Conservation (phyloP, 202 grass and related monocot genomes). For the Schoenoplectus triqueter region DNA sequence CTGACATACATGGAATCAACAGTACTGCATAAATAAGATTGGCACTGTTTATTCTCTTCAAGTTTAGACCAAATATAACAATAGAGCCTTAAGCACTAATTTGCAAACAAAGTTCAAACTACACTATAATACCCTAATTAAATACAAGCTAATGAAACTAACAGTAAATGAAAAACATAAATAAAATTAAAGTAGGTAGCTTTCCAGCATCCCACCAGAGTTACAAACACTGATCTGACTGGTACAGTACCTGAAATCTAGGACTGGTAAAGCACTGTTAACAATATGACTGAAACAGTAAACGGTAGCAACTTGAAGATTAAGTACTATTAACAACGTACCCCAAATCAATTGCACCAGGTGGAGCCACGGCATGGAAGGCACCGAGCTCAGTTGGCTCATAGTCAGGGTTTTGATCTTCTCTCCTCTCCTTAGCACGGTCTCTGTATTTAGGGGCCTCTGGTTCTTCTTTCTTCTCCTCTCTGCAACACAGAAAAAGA, state of each 20-base stretch:
- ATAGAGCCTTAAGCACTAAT: constrained; percentile 19
- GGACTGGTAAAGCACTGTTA: not conserved
- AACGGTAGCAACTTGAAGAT: not conserved
- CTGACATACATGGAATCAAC: not conserved
- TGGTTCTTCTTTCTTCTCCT: constrained; percentile 93
- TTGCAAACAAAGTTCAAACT: constrained; percentile 3
- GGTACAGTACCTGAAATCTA: not conserved
- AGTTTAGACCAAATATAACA: constrained; percentile 14
- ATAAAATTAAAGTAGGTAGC: not conserved
- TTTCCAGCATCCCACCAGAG: not conserved
- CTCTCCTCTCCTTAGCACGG: constrained; percentile 95
- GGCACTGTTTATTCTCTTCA: not conserved
- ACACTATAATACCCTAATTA: constrained; percentile 12
- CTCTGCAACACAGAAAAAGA: constrained; percentile 48
- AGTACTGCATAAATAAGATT: not conserved
- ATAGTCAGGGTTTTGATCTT: constrained; percentile 99
- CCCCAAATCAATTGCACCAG: constrained; percentile 87
- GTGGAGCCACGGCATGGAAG: constrained; percentile 98
- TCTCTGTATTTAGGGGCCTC: constrained; percentile 81
- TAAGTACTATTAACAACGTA: constrained; percentile 36
- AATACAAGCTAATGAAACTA: not conserved
- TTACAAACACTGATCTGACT: not conserved
- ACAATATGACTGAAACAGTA: not conserved
- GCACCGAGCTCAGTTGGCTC: constrained; percentile 95
- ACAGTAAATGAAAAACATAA: not conserved